Evolutionary conservation across 2,329 filamentous ascomycete species (phyloP), one percentile per base, ranked within the genome.

Genomic region (Furcasterigmium furcatum): DNA sequence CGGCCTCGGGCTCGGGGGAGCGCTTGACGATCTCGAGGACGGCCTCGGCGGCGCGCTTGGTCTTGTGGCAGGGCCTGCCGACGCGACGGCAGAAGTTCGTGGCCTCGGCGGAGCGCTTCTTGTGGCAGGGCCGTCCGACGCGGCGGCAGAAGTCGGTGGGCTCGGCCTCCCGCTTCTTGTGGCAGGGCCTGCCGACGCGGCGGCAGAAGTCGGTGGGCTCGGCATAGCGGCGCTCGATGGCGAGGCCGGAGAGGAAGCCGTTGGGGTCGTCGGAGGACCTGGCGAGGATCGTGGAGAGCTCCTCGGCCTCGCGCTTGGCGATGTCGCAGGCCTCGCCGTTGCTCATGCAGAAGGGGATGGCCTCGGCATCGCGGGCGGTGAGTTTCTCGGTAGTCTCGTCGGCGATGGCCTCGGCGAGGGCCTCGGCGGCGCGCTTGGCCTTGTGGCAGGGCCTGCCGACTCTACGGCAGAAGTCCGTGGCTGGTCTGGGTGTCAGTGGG

Each of bases 131-230:
- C 24, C n/a, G n/a, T n/a, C n/a, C n/a, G n/a, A n/a, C n/a, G n/a
- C n/a, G n/a, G n/a, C n/a, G n/a, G n/a, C n/a, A n/a, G n/a, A n/a
- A n/a, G 21, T 18, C 38, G 12, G 20, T 39, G 19, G 38, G 4
- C 41, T 65, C 62, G 38, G 65, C 65, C n/a, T 61, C 65, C 43
- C 70, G 64, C 55, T 64, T 63, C 52, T 62, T 65, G 61, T 62
- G 65, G 65, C 66, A 69, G 8, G 57, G 47, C 53, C 62, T 54
- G 38, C 66, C 62, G 22, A 59, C 29, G 34, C 34, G 34, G 16
- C n/a, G n/a, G 5, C 9, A 14, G n/a, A 36, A 13, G n/a, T 34
- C 34, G 16, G 34, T 12, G n/a, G 34, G 16, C 27, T 51, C 46
- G 21, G 47, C 48, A 52, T 61, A 59, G 45, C 55, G 43, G 6